Evolutionary conservation across 2,329 filamentous ascomycete species (phyloP).

Genomic region (Curvularia hawaiiensis): DNA sequence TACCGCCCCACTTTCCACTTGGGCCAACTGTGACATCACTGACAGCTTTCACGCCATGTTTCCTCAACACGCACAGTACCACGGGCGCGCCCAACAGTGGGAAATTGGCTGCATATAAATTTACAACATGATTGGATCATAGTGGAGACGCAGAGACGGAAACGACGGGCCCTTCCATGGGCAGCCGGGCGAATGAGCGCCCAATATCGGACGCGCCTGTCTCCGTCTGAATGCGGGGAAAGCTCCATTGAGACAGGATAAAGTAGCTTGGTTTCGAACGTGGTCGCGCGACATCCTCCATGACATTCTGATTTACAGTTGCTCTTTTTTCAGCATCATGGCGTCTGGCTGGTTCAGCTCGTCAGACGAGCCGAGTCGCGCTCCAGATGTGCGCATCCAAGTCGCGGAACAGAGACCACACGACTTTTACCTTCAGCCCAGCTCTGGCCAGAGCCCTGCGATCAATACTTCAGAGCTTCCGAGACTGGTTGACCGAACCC

Average conservation of each 20-base stretch:
- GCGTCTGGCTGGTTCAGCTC: conserved; percentile 38
- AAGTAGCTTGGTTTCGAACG: conserved; percentile 7
- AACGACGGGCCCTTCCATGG: background rate
- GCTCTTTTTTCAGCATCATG: conserved; percentile 21
- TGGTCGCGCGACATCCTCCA: conserved; percentile 4
- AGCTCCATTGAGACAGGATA: conserved; percentile 20
- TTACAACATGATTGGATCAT: conserved; percentile 10
- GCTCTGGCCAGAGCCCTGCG: conserved; percentile 26
- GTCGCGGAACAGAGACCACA: conserved; percentile 39
- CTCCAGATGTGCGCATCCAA: conserved; percentile 41
- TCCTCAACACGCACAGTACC: conserved; percentile 1
- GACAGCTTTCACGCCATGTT: conserved; percentile 4
- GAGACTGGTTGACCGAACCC: conserved; percentile 32
- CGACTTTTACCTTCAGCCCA: conserved; percentile 39
- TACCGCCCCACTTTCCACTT: conserved; percentile 1
- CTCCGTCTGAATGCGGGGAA: conserved; percentile 31
- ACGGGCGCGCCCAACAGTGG: conserved; percentile 1
- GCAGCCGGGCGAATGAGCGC: conserved; percentile 13
- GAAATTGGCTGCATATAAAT: conserved; percentile 9
- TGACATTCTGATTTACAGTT: background rate
- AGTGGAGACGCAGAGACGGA: background rate
- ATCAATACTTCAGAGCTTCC: conserved; percentile 1
- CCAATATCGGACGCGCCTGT: conserved; percentile 11
- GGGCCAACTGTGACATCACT: conserved; percentile 12
- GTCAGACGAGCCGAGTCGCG: conserved; percentile 24